Evolutionary conservation across 2,329 filamentous ascomycete species (phyloP).

Genomic region (Penicillium brevicompactum): DNA sequence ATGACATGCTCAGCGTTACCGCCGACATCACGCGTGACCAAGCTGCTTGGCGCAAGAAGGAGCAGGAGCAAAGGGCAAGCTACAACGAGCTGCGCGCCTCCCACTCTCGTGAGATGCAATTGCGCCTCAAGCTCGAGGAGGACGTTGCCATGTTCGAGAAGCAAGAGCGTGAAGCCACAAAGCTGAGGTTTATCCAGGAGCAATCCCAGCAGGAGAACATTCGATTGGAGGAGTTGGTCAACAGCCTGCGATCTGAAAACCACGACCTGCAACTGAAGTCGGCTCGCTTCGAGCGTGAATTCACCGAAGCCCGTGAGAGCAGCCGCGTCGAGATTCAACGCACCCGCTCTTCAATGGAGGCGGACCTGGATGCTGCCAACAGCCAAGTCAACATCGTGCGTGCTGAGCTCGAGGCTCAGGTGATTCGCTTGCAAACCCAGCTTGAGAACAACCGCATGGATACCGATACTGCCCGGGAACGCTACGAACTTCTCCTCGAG

Average conservation of each 20-base stretch:
- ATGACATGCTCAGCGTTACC: constrained; percentile 79
- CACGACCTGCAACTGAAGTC: constrained; percentile 70
- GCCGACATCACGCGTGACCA: constrained; percentile 83
- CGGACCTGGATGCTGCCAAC: constrained; percentile 80
- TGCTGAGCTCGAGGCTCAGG: constrained; percentile 78
- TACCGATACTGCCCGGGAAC: constrained; percentile 76
- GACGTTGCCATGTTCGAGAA: constrained; percentile 65
- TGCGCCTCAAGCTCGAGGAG: constrained; percentile 61
- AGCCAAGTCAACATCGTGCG: constrained; percentile 82
- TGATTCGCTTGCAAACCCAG: constrained; percentile 70
- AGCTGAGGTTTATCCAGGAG: constrained; percentile 77
- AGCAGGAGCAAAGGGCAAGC: constrained; percentile 58
- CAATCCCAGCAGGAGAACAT: constrained; percentile 61
- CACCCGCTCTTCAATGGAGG: constrained; percentile 75
- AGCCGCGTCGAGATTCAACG: constrained; percentile 79
- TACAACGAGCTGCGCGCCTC: constrained; percentile 58
- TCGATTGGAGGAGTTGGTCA: constrained; percentile 62
- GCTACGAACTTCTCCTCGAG: constrained; percentile 81
- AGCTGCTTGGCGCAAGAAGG: constrained; percentile 70
- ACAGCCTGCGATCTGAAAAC: constrained; percentile 56
- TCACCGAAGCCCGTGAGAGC: constrained; percentile 79
- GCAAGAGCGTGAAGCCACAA: constrained; percentile 75
- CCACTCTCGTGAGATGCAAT: constrained; percentile 69
- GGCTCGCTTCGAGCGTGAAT: constrained; percentile 75
- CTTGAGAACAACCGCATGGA: constrained; percentile 78